Percentiles rank a stretch among this genome's conserved stretches.
phyloP scores from a whole-genome alignment of 2,329 filamentous ascomycete species.

The Thermoascus crustaceus region DNA sequence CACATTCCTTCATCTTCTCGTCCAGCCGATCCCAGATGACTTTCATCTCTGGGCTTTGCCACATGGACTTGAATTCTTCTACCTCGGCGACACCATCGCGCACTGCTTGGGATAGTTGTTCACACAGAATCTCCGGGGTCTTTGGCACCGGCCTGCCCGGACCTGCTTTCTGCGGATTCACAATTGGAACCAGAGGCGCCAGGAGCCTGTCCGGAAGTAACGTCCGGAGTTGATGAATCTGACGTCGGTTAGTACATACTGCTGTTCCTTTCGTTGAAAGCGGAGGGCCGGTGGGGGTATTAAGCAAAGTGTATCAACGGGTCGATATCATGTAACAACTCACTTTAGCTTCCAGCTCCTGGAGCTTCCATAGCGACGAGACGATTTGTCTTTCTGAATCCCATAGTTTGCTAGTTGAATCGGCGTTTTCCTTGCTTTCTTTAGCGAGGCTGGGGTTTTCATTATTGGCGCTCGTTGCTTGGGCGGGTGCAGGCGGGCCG shows the following conservation, averaged over 20 bases:
- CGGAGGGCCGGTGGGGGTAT: neutral
- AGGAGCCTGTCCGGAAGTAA: conserved; percentile 34
- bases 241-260: conserved; percentile 1
- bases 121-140: conserved; percentile 28
- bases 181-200: conserved; percentile 31
- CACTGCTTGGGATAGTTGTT: conserved; percentile 27
- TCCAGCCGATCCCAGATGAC: conserved; percentile 31
- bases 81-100: conserved; percentile 30
- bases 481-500: too few relatives aligned
- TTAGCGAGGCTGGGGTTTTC: too few relatives aligned
- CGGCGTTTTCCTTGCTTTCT: conserved; percentile 4
- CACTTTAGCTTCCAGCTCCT: conserved; percentile 27
- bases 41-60: conserved; percentile 33
- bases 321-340: neutral
- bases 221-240: conserved; percentile 37
- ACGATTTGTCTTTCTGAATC: conserved; percentile 32
- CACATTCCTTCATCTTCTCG: conserved; percentile 27
- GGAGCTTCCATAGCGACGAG: conserved; percentile 32
- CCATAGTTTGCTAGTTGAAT: too few relatives aligned
- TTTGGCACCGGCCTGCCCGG: conserved; percentile 16
- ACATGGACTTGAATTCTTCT: conserved; percentile 30
- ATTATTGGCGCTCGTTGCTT: too few relatives aligned
- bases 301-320: neutral
- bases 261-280: too few relatives aligned
- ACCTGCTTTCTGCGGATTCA: conserved; percentile 21